A percentile compares a stretch with the other conserved stretches of the same genome.
Evolutionary conservation across 768 basidiomycete genomes (phyloP).

Genomic region (Cystobasidium onofrii): DNA sequence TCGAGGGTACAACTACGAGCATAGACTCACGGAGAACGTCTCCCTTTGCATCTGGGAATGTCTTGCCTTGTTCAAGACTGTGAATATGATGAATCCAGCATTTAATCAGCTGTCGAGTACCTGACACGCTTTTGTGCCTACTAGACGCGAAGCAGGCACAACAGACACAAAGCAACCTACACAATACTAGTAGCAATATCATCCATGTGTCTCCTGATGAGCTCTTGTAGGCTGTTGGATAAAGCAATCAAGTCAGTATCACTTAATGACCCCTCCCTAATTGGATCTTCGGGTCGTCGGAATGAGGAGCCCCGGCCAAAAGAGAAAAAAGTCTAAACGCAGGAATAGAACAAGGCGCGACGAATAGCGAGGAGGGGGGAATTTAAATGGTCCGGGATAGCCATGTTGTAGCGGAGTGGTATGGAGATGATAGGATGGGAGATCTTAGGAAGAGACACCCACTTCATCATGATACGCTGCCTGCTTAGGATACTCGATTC

Average conservation of each 20-base stretch:
- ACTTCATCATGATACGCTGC: slow-evolving; percentile 85
- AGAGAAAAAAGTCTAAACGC: neutral
- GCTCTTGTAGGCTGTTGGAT: slow-evolving; percentile 63
- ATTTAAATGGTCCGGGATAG: too few relatives aligned
- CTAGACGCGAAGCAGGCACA: neutral
- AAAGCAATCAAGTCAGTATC: neutral
- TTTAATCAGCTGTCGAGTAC: too few relatives aligned
- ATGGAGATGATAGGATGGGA: neutral
- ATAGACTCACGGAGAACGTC: slow-evolving; percentile 66
- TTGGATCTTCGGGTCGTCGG: neutral
- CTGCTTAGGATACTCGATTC: slow-evolving; percentile 71
- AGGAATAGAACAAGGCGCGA: neutral
- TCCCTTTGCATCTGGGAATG: slow-evolving; percentile 84
- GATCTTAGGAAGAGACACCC: slow-evolving; percentile 45
- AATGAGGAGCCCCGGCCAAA: neutral
- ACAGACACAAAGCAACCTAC: neutral
- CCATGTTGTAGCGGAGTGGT: too few relatives aligned
- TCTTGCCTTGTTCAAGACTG: slow-evolving; percentile 46
- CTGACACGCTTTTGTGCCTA: too few relatives aligned
- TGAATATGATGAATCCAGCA: neutral
- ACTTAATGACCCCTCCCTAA: too few relatives aligned
- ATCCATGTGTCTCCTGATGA: slow-evolving; percentile 76
- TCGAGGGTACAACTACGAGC: too few relatives aligned
- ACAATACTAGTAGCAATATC: slow-evolving; percentile 82
- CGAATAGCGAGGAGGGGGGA: too few relatives aligned